Percentiles rank a stretch among this genome's conserved stretches.
Conservation (phyloP, 495 filamentous ascomycete species). For the Zalerion maritima region DNA sequence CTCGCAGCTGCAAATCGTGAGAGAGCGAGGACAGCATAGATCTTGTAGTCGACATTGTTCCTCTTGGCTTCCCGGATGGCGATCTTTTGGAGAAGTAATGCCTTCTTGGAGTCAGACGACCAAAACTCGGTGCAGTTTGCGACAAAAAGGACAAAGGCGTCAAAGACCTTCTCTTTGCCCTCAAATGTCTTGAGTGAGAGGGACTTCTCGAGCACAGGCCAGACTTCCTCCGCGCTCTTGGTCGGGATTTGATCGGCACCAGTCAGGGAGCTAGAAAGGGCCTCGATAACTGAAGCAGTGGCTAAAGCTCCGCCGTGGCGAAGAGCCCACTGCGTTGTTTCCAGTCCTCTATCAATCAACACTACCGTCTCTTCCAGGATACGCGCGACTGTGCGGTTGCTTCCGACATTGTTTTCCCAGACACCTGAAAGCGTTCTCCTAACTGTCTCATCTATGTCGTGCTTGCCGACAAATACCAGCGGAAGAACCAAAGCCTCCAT, state of each 20-base stretch:
- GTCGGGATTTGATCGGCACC: conserved; percentile 35
- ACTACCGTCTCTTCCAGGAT: conserved; percentile 71
- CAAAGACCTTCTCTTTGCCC: conserved; percentile 81
- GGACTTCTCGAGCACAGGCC: conserved; percentile 70
- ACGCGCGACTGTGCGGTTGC: conserved; percentile 61
- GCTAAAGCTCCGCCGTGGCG: conserved; percentile 77
- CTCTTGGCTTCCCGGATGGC: conserved; percentile 78
- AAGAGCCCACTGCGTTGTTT: conserved; percentile 71
- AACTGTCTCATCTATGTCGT: conserved; percentile 68
- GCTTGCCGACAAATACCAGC: conserved; percentile 75
- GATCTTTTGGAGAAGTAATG: conserved; percentile 40
- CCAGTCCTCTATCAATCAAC: conserved; percentile 49
- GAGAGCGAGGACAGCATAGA: conserved; percentile 55
- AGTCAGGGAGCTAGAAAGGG: conserved; percentile 31
- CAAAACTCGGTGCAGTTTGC: conserved; percentile 45
- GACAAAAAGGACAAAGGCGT: conserved; percentile 67
- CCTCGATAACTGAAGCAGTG: conserved; percentile 55
- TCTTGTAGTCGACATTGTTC: conserved; percentile 67
- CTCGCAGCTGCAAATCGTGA: conserved; percentile 53
- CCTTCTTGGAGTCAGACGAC: conserved; percentile 30
- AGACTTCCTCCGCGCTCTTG: conserved; percentile 47
- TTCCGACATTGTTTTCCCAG: conserved; percentile 83
- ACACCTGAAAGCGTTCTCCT: conserved; percentile 61
- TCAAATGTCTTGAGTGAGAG: conserved; percentile 81
- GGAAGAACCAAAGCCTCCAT: conserved; percentile 63